Percentiles rank a stretch among this genome's conserved stretches.
These are phyloP conservation scores for Rubroboletus pulcherrimus DNA, from an alignment of 768 basidiomycete genomes.

Conservation along the genomic window DNA sequence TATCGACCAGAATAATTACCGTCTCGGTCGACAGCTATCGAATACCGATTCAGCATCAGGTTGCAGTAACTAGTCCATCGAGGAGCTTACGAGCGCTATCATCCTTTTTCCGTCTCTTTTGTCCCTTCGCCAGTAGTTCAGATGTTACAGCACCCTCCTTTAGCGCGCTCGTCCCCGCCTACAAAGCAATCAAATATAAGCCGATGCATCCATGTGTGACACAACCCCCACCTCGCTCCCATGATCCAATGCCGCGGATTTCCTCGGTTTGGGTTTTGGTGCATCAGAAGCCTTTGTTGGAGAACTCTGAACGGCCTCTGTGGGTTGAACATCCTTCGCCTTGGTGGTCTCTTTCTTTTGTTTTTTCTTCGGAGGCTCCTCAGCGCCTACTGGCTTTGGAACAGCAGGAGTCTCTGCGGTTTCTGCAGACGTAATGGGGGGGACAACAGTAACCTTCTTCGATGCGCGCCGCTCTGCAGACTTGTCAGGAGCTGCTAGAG, in stretches of 20 bases:
- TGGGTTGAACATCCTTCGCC: slow-evolving; percentile 2
- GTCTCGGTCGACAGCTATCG: background rate
- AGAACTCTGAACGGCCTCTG: background rate
- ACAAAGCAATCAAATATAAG: slow-evolving; percentile 2
- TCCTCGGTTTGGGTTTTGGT: slow-evolving; percentile 4
- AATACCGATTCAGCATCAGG: background rate
- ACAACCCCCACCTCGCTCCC: slow-evolving; percentile 11
- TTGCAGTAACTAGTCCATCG: background rate
- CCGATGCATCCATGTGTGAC: background rate
- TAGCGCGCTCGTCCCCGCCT: slow-evolving; percentile 6
- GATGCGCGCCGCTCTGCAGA: background rate
- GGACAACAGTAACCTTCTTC: slow-evolving; percentile 6
- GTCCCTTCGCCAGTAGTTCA: slow-evolving; percentile 2
- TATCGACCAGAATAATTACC: slow-evolving; percentile 3
- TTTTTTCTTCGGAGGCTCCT: slow-evolving; percentile 20
- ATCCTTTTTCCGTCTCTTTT: slow-evolving; percentile 7
- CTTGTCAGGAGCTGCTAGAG: background rate
- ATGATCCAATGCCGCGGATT: background rate
- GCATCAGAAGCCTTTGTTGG: slow-evolving; percentile 7
- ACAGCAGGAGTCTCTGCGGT: background rate
- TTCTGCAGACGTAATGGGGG: background rate
- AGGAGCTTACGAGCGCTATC: slow-evolving; percentile 9
- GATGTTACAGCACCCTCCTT: background rate
- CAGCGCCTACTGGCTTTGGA: background rate
- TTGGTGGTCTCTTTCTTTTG: slow-evolving; percentile 4